phyloP scores from a whole-genome alignment of 2,329 filamentous ascomycete species.

The Exophiala oligosperma region DNA sequence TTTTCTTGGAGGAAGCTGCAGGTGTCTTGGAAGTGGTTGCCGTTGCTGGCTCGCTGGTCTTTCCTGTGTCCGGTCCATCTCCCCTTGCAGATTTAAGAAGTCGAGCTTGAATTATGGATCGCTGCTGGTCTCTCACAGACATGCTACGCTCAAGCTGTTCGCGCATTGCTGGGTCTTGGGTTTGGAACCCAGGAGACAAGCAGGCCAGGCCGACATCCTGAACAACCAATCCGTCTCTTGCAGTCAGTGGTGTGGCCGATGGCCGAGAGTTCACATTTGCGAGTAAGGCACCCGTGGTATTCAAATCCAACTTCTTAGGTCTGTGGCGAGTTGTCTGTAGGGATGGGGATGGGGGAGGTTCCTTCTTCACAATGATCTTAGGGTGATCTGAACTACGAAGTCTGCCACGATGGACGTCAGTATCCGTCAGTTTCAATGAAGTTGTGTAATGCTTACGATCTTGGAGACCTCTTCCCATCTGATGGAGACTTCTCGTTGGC shows the following conservation, averaged over 20 bases:
- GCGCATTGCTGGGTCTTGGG: conserved; percentile 93
- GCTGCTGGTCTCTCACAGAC: conserved; percentile 88
- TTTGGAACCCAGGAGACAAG: conserved; percentile 91
- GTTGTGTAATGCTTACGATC: conserved; percentile 45
- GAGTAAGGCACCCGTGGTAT: conserved; percentile 50
- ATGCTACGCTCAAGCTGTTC: conserved; percentile 93
- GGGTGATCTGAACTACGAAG: conserved; percentile 55
- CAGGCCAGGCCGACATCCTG: conserved; percentile 94
- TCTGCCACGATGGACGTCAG: conserved; percentile 34
- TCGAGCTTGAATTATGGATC: conserved; percentile 90
- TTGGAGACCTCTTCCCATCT: conserved; percentile 56
- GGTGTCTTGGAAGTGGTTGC: conserved; percentile 61
- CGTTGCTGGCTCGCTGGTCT: conserved; percentile 50
- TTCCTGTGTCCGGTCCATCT: conserved; percentile 62
- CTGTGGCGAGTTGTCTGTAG: conserved; percentile 70
- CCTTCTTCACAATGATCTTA: conserved; percentile 94
- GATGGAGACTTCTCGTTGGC: conserved; percentile 33
- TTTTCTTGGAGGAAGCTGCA: conserved; percentile 62
- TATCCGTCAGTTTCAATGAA: conserved; percentile 28
- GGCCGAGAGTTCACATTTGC: conserved; percentile 52
- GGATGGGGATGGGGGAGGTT: conserved; percentile 79
- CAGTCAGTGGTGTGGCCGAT: conserved; percentile 67
- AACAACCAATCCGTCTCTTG: conserved; percentile 74
- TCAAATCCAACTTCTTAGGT: conserved; percentile 75
- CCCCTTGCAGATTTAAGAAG: conserved; percentile 84